Evolutionary conservation across 2,329 filamentous ascomycete species (phyloP), one percentile per base, ranked within the genome.

Genomic region (Verticillium dahliae): DNA sequence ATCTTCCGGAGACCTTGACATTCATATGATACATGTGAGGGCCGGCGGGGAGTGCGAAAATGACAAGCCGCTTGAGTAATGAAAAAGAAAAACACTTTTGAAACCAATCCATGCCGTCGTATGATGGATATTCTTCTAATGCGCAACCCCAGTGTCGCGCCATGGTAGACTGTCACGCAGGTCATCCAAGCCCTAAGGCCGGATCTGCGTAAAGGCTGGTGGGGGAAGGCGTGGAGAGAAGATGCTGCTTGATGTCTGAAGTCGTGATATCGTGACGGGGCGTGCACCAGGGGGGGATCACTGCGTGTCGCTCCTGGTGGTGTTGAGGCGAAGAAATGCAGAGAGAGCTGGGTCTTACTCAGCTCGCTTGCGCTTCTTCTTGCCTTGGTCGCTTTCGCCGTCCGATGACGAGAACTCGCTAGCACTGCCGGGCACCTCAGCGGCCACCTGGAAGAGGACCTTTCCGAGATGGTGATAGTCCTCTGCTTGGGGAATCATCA

Each of bases 361-460:
- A 50, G 84, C 84, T 73, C 90, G 88, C 88, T 94, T 95, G 72
- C 90, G 88, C 88, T 94, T 95, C 83, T 91, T 91, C 79, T 87
- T 85, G 72, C 82, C 79, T 69, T 78, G 76, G 63, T 79, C 74
- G 63, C 80, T 80, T 65, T 73, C 78, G 62, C 76, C 75, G 57
- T 82, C 82, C 27, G 85, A 83, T 3, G 82, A 84, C 2, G 83
- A 84, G 41, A 77, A 67, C n/a, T 86, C 84, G 69, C 80, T 85
- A 13, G 79, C 78, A 69, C 84, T 90, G 66, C 87, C 87, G 41
- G 90, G 86, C 59, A 90, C 83, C 68, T 90, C 88, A 35, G 90
- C 84, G 34, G 90, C 87, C 61, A 92, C 87, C 74, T 93, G 90
- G 79, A 92, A 96, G 65, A 96, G 85, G 52, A 91, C 89, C 71